Evolutionary conservation across 352 stramenopile species (phyloP).

Genomic region (Pythium chondricola): DNA sequence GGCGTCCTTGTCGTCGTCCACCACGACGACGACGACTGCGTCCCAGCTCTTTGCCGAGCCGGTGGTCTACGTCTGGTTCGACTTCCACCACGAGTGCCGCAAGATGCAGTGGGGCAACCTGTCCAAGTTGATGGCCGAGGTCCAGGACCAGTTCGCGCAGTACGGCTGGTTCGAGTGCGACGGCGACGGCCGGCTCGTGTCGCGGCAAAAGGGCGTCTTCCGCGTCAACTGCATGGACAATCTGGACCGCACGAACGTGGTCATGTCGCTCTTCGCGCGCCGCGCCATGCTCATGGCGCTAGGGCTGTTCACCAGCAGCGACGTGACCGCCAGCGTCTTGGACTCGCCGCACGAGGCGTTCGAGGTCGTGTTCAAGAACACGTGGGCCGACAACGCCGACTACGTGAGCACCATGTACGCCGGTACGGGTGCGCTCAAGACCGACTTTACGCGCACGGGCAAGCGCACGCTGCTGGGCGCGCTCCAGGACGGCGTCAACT

Average conservation of each 20-base stretch:
- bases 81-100: slow-evolving; percentile 96
- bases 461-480: slow-evolving; percentile 87
- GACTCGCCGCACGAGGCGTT: slow-evolving; percentile 56
- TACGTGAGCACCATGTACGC: slow-evolving; percentile 92
- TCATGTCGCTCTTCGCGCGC: slow-evolving; percentile 92
- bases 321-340: slow-evolving; percentile 28
- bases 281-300: slow-evolving; percentile 79
- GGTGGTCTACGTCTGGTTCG: slow-evolving; percentile 92
- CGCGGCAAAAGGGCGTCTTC: slow-evolving; percentile 89
- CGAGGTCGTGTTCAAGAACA: slow-evolving; percentile 73
- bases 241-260: slow-evolving; percentile 96
- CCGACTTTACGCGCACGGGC: slow-evolving; percentile 93
- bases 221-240: slow-evolving; percentile 99
- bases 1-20: background rate
- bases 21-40: slow-evolving; percentile 8
- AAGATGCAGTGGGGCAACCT: slow-evolving; percentile 92
- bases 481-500: slow-evolving; percentile 94
- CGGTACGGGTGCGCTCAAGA: slow-evolving; percentile 92
- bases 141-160: slow-evolving; percentile 58
- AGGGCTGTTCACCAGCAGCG: slow-evolving; percentile 27
- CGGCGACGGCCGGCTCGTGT: slow-evolving; percentile 40
- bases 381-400: slow-evolving; percentile 96
- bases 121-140: slow-evolving; percentile 75
- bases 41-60: slow-evolving; percentile 48
- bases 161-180: slow-evolving; percentile 72